phyloP scores from a whole-genome alignment of 495 filamentous ascomycete genomes.

The Viridothelium virens region DNA sequence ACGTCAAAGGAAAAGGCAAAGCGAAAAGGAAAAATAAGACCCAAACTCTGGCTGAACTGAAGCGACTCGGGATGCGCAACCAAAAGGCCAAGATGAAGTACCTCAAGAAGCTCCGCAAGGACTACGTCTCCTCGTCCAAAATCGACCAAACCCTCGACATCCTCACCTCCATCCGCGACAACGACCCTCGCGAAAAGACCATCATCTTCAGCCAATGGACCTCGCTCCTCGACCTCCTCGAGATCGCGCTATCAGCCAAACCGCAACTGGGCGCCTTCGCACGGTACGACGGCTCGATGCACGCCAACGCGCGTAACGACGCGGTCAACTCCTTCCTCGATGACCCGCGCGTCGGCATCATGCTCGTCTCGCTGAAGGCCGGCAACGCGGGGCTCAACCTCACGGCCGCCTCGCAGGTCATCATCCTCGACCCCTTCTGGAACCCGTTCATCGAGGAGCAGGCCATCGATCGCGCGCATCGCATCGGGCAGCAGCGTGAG shows the following conservation, averaged over 20 bases:
- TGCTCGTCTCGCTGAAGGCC: slow-evolving; percentile 84
- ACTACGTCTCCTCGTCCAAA: slow-evolving; percentile 70
- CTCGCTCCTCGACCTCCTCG: slow-evolving; percentile 81
- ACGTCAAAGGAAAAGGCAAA: slow-evolving; percentile 28
- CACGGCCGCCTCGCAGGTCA: slow-evolving; percentile 75
- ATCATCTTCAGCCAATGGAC: slow-evolving; percentile 94
- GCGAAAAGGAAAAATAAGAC: slow-evolving; percentile 34
- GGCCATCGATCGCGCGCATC: slow-evolving; percentile 86
- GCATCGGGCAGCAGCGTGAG: slow-evolving; percentile 69
- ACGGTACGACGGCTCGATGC: slow-evolving; percentile 87
- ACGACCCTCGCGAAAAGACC: slow-evolving; percentile 58
- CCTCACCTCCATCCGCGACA: slow-evolving; percentile 45
- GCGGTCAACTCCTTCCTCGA: slow-evolving; percentile 63
- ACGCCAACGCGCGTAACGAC: slow-evolving; percentile 54
- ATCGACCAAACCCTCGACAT: slow-evolving; percentile 68
- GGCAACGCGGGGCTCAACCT: slow-evolving; percentile 91
- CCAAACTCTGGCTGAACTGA: slow-evolving; percentile 56
- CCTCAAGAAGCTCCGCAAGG: slow-evolving; percentile 54
- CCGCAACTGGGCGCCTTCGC: slow-evolving; percentile 48
- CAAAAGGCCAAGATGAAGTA: slow-evolving; percentile 58
- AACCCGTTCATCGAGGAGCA: slow-evolving; percentile 94
- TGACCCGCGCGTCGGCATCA: slow-evolving; percentile 56
- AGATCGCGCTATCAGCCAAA: slow-evolving; percentile 69
- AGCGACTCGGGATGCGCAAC: slow-evolving; percentile 55
- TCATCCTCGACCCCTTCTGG: slow-evolving; percentile 94